Base-by-base conservation (phyloP, 2,329 filamentous ascomycete species). In the Alternaria angustiovoidea region DNA sequence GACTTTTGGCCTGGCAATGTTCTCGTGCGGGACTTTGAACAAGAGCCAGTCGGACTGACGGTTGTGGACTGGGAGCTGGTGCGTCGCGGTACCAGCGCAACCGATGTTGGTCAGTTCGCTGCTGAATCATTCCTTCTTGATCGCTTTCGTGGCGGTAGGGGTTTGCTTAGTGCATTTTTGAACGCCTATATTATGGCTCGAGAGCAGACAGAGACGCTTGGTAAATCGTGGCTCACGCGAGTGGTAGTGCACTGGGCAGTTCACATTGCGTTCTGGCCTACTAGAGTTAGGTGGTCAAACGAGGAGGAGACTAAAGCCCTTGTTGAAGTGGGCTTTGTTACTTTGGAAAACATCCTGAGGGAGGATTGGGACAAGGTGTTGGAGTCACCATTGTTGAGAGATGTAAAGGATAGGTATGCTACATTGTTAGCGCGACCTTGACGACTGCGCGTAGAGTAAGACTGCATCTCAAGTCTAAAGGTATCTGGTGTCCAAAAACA, bases 1-100 rank as follows among this genome's bases (percentile, higher is more conserved):
- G 77, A 80, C 49, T 79, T 79, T 55, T 79, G 78, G 78, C 74
- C 78, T 1, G 77, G 76, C 0, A 80, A 80, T 30, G 65, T 80
- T 1, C 62, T 79, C 7, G 65, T 79, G 6, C 63, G 57, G 16
- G 18, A 5, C 4, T 1, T 0, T n/a, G 42, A 38, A 6, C 22
- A 38, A 3, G 38, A 49, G 9, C 5, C 61, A 0, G 28, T 54
- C 4, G 52, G 63, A 4, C 47, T 79, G 5, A 79, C 73, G 1
- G 48, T 80, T 9, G 71, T 76, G 8, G 76, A 80, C 42, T 80
- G 76, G 76, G 76, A 79, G 49, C 74, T 76, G 51, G 65, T 65
- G 1, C 66, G 78, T 2, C 63, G 74, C 3, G 78, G 78, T 5
- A 71, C 52, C 4, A 70, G 70, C 14, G 77, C 77, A 7, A 79